A percentile compares a stretch with the other conserved stretches of the same genome.
These are phyloP conservation scores for Eucalyptus sp. DNA, from an alignment of 345 rosid genomes.

Conservation along the genomic window DNA sequence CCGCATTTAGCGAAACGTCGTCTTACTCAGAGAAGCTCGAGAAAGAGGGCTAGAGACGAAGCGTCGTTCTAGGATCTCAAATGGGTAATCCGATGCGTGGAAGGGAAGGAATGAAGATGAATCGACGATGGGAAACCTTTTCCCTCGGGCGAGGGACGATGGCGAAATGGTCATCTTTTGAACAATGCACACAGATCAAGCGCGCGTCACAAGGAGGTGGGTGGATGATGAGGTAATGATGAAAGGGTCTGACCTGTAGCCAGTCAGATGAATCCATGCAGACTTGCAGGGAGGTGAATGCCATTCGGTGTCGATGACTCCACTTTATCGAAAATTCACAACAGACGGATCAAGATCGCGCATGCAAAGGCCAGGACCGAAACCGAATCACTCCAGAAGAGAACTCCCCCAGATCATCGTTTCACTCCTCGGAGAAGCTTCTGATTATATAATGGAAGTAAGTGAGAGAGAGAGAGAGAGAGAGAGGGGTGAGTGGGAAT, in stretches of 20 bases:
- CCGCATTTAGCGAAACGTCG: not conserved
- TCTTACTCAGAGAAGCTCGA: not conserved
- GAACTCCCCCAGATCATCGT: not conserved
- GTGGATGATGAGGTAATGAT: not conserved
- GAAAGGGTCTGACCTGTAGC: constrained; percentile 50
- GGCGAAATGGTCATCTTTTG: not conserved
- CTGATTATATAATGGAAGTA: not conserved
- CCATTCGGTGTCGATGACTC: constrained; percentile 17
- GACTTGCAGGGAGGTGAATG: constrained; percentile 72
- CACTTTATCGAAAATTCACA: not conserved
- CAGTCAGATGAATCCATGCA: constrained; percentile 95
- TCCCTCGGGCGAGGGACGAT: no score
- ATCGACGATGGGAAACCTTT: not conserved
- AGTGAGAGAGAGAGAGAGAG: not conserved
- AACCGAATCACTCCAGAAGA: not conserved
- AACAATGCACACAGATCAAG: not conserved
- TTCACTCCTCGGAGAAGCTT: not conserved
- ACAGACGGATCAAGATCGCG: not conserved
- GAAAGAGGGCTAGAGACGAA: not conserved
- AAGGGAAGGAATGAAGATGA: not conserved
- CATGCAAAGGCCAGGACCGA: not conserved
- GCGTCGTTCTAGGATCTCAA: not conserved
- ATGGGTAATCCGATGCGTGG: not conserved
- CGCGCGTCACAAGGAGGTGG: not conserved
- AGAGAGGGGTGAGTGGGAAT: not conserved